Conservation (phyloP, 768 basidiomycete genomes). For the Suillus subalutaceus region DNA sequence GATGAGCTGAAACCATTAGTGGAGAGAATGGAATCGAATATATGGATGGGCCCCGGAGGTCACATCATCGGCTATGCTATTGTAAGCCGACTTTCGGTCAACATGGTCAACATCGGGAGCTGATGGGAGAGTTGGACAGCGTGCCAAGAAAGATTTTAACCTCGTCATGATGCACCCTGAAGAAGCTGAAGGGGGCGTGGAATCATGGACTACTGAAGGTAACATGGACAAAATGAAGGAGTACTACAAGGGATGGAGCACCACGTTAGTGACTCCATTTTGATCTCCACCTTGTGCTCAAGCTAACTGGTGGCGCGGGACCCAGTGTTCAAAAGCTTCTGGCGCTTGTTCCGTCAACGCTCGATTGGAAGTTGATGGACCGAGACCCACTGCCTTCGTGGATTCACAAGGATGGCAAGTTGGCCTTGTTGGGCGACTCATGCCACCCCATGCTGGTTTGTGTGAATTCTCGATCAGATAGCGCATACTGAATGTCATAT, state of each 20-base stretch:
- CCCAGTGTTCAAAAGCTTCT: conserved; percentile 48
- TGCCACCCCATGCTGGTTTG: conserved; percentile 58
- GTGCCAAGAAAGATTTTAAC: conserved; percentile 46
- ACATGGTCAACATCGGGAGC: not conserved
- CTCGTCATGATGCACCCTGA: conserved; percentile 49
- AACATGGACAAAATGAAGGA: conserved; percentile 48
- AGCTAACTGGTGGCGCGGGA: conserved; percentile 8
- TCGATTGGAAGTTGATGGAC: conserved; percentile 53
- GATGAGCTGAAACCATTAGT: conserved; percentile 54
- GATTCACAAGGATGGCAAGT: conserved; percentile 47
- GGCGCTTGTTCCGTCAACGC: conserved; percentile 43
- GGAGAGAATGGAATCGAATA: conserved; percentile 53
- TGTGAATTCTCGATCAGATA: not conserved
- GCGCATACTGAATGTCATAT: not conserved
- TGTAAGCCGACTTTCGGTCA: conserved; percentile 30
- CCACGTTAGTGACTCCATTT: conserved; percentile 37
- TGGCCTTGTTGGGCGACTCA: conserved; percentile 55
- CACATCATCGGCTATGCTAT: conserved; percentile 52
- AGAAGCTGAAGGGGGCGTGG: conserved; percentile 29
- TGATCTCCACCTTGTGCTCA: not conserved
- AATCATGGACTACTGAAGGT: conserved; percentile 48
- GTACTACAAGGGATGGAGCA: conserved; percentile 51
- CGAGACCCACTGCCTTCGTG: conserved; percentile 51
- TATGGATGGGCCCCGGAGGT: conserved; percentile 60
- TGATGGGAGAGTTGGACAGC: conserved; percentile 15